Conservation (phyloP, 768 basidiomycete species). For the Tephrocybe sp. region DNA sequence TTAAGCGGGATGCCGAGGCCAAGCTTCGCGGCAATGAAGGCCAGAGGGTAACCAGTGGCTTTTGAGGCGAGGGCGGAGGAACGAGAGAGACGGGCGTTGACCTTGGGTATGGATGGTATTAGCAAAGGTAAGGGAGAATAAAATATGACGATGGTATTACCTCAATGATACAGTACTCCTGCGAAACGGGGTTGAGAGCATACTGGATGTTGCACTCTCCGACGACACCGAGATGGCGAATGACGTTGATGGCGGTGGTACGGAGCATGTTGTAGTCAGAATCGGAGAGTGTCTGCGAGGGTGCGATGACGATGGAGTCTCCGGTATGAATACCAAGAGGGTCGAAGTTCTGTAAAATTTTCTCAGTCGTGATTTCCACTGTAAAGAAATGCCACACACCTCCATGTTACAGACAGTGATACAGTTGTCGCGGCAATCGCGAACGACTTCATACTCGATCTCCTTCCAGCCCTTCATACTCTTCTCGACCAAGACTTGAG, state of each 20-base stretch:
- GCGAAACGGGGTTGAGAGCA: slow-evolving; percentile 90
- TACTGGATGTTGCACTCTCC: slow-evolving; percentile 99
- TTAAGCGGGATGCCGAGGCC: slow-evolving; percentile 96
- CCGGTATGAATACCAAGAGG: slow-evolving; percentile 98
- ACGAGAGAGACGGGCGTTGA: slow-evolving; percentile 97
- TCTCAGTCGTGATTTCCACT: background rate
- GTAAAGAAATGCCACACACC: slow-evolving; percentile 47
- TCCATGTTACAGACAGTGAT: slow-evolving; percentile 99
- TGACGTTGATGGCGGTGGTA: slow-evolving; percentile 96
- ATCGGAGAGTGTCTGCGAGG: slow-evolving; percentile 97
- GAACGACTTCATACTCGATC: slow-evolving; percentile 98
- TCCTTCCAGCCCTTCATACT: slow-evolving; percentile 99
- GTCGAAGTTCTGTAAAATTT: slow-evolving; percentile 82
- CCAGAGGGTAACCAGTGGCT: slow-evolving; percentile 96
- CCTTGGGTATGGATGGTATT: slow-evolving; percentile 23
- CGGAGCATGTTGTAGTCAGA: slow-evolving; percentile 99
- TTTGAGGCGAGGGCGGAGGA: slow-evolving; percentile 98
- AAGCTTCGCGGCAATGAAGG: slow-evolving; percentile 97
- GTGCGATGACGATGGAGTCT: slow-evolving; percentile 97
- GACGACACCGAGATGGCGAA: slow-evolving; percentile 95
- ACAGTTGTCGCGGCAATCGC: slow-evolving; percentile 97
- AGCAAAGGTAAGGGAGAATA: background rate
- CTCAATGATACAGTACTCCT: slow-evolving; percentile 99
- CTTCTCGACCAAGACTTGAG: slow-evolving; percentile 98
- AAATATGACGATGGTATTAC: slow-evolving; percentile 43